Base-by-base conservation (phyloP, 1,139 yeast species). In the Pichia sp. region DNA sequence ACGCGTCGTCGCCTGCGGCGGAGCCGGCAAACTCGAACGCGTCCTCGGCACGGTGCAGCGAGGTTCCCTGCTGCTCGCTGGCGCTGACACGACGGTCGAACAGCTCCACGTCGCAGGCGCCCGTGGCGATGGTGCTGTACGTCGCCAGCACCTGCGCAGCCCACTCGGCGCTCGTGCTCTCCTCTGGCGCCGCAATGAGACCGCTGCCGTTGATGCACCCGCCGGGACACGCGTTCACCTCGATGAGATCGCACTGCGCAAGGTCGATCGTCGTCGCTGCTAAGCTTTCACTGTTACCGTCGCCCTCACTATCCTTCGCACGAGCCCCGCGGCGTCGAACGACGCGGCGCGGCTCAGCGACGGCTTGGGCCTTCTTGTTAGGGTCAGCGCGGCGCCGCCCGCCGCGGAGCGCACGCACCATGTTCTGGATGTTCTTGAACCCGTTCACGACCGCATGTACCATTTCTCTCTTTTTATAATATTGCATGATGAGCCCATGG, bases 191-290 rank as follows among this genome's bases (percentile, higher is more conserved):
- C 18, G 73, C 68, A 30, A 84, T 79, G 55, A 88, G 91, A 0
- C 99, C 99, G 15, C 98, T 97, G 8, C 99, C 99, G 56, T 91
- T 91, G 44, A 89, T 84, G 56, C 98, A 91, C 1, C 98, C 99
- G 30, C 85, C 86, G 3, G 98, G 98, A 60, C 98, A 91, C 1
- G 98, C 98, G 96, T 88, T 89, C 28, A 91, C 84, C 55, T 91
- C 98, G 5, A 91, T 86, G 54, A 84, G 85, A 50, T 86, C 94
- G 53, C 85, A 81, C 35, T 67, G 70, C 17, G 74, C 62, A 1
- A 91, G 81, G 49, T 84, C 91, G 1, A 49, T 37, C 33, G 32
- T 25, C 10, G 24, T 22, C 6, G 24, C 24, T 22, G 24, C 10
- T 7, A 10, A 7, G 24, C 9, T 18, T 3, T 21, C 22, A 22